Percentiles rank a stretch among this genome's conserved stretches.
Conservation (phyloP, 2,329 filamentous ascomycete genomes). For the Emergomyces africanus region DNA sequence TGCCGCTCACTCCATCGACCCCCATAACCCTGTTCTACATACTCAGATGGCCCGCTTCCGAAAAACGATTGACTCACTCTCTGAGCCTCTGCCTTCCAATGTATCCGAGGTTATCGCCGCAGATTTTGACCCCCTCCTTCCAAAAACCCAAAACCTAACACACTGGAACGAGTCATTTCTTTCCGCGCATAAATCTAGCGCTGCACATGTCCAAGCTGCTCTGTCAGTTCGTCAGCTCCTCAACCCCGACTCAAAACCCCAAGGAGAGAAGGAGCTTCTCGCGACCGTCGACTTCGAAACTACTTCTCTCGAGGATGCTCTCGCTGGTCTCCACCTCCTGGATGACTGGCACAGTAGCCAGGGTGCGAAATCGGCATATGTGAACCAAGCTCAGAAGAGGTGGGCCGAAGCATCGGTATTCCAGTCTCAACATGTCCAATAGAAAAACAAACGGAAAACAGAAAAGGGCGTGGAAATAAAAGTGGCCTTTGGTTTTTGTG, state of each 20-base stretch:
- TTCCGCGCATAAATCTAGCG: slow-evolving; percentile 48
- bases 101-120: slow-evolving; percentile 56
- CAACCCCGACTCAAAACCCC: slow-evolving; percentile 41
- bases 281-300: slow-evolving; percentile 41
- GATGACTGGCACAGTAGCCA: slow-evolving; percentile 39
- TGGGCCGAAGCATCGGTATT: slow-evolving; percentile 31
- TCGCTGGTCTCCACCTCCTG: slow-evolving; percentile 40
- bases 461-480: not conserved
- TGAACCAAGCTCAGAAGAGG: slow-evolving; percentile 26
- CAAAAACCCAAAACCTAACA: slow-evolving; percentile 43
- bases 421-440: not conserved
- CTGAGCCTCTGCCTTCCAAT: slow-evolving; percentile 50
- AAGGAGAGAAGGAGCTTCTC: slow-evolving; percentile 51
- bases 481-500: not conserved
- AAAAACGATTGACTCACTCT: slow-evolving; percentile 44
- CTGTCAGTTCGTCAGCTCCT: slow-evolving; percentile 49
- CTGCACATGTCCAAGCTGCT: slow-evolving; percentile 50
- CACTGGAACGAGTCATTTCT: slow-evolving; percentile 56
- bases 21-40: slow-evolving; percentile 58
- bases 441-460: not conserved
- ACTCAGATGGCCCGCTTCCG: slow-evolving; percentile 61
- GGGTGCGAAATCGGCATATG: slow-evolving; percentile 39
- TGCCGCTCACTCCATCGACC: slow-evolving; percentile 56
- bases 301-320: slow-evolving; percentile 44
- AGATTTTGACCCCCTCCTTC: slow-evolving; percentile 50